phyloP scores from a whole-genome alignment of 345 rosid species.

The Lagerstroemia speciosa region DNA sequence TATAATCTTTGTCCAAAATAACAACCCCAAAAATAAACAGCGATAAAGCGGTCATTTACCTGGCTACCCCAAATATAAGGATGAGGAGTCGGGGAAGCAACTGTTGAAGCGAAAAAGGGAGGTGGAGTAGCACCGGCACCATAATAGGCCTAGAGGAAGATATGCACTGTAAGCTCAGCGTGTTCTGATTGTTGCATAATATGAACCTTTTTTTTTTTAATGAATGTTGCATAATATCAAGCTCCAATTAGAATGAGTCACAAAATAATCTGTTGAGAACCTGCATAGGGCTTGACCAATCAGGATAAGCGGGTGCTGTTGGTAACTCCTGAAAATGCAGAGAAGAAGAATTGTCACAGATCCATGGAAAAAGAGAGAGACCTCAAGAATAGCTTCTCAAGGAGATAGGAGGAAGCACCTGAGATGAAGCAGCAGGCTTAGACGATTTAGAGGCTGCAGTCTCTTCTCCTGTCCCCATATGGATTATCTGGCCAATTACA shows the following conservation, averaged over 20 bases:
- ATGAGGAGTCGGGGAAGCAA: slow-evolving; percentile 78
- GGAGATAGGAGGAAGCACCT: slow-evolving; percentile 27
- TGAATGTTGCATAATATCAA: too few relatives aligned
- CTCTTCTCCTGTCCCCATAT: slow-evolving; percentile 79
- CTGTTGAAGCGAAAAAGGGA: slow-evolving; percentile 77
- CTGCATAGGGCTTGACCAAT: slow-evolving; percentile 91
- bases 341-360: neutral
- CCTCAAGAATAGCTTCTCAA: neutral
- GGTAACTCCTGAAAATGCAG: slow-evolving; percentile 51
- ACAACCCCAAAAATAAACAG: neutral
- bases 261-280: slow-evolving; percentile 22
- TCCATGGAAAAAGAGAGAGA: neutral
- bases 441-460: slow-evolving; percentile 58
- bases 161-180: slow-evolving; percentile 8
- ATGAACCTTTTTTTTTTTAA: too few relatives aligned
- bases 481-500: slow-evolving; percentile 5
- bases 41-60: slow-evolving; percentile 33
- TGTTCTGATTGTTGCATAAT: neutral
- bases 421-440: slow-evolving; percentile 60
- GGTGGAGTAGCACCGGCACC: slow-evolving; percentile 80
- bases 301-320: slow-evolving; percentile 57
- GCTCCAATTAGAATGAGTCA: neutral
- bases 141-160: slow-evolving; percentile 70
- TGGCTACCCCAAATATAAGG: slow-evolving; percentile 91
- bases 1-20: neutral